Evolutionary conservation across 1,284 basidiomycete species (phyloP), one percentile per base, ranked within the genome.

Genomic region (Tilletiaria anomala): DNA sequence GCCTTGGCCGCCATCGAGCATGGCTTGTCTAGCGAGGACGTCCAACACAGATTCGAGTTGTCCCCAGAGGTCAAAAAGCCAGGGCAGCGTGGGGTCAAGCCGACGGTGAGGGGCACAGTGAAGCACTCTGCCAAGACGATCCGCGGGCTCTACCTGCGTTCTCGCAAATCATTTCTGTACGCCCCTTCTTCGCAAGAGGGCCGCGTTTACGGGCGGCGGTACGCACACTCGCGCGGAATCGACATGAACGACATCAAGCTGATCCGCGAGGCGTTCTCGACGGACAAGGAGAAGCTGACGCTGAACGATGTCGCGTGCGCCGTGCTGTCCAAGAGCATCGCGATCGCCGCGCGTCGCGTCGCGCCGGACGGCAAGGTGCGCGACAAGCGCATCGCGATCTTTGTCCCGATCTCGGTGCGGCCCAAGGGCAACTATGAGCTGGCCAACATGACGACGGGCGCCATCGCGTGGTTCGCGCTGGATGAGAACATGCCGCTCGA

Each of bases 301-400:
- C 51, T 65, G 29, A 65, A 65, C 40, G 63, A 65, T 26, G 61
- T 65, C 2, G 61, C 63, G 3, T 45, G 61, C 18, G 63, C 61
- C 42, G 54, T 65, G 19, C 47, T 65, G 3, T 47, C 53, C 6
- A 51, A 57, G n/a, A 61, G 59, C 2, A 53, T 65, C 32, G 48
- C 54, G 18, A 53, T 59, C 40, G 58, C 58, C n/a, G 54, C 61
- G 3, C 54, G 58, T 38, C 45, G 51, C 5, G 48, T 54, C 6
- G 43, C 42, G n/a, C 45, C 47, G 5, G 40, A 35, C 34, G 39
- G 48, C 17, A 42, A 23, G 12, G 22, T 44, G 12, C 51, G 48
- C 36, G 63, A 64, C 43, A 55, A 58, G 39, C 57, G 63, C n/a
- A 52, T 61, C 6, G 61, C 63, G 34, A 50, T 65, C 41, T 64